Evolutionary conservation across 1,139 yeast species (phyloP).

Genomic region (Kodamaea fungicola): DNA sequence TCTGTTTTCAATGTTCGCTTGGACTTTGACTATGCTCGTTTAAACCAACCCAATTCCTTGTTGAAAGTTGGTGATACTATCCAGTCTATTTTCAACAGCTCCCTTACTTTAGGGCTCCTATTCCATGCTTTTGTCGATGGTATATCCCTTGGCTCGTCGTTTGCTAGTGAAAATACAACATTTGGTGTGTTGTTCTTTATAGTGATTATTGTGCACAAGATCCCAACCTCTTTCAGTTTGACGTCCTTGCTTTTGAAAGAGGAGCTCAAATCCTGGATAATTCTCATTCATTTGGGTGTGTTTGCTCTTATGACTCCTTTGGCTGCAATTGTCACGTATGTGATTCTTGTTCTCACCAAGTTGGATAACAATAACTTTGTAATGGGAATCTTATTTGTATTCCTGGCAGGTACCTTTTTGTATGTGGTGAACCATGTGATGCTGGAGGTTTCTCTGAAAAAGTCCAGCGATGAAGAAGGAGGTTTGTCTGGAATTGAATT

Average conservation of each 20-base stretch:
- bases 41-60: not conserved
- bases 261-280: slow-evolving; percentile 22
- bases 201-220: slow-evolving; percentile 67
- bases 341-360: slow-evolving; percentile 29
- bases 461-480: not conserved
- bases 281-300: slow-evolving; percentile 39
- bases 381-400: slow-evolving; percentile 52
- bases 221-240: slow-evolving; percentile 74
- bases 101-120: slow-evolving; percentile 59
- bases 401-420: slow-evolving; percentile 72
- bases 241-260: slow-evolving; percentile 51
- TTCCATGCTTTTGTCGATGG: slow-evolving; percentile 75
- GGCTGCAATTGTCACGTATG: slow-evolving; percentile 46
- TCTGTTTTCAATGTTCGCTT: slow-evolving; percentile 7
- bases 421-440: slow-evolving; percentile 68
- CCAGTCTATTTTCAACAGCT: slow-evolving; percentile 22
- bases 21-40: slow-evolving; percentile 6
- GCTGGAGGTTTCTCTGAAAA: slow-evolving; percentile 27
- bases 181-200: slow-evolving; percentile 51
- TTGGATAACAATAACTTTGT: slow-evolving; percentile 30
- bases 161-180: slow-evolving; percentile 41
- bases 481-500: slow-evolving; percentile 8
- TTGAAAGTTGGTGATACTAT: slow-evolving; percentile 2
- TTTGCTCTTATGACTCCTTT: slow-evolving; percentile 56
- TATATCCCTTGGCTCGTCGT: slow-evolving; percentile 65